These are phyloP conservation scores for Fistulifera solaris DNA, from an alignment of 108 stramenopile genomes.

Conservation along the genomic window DNA sequence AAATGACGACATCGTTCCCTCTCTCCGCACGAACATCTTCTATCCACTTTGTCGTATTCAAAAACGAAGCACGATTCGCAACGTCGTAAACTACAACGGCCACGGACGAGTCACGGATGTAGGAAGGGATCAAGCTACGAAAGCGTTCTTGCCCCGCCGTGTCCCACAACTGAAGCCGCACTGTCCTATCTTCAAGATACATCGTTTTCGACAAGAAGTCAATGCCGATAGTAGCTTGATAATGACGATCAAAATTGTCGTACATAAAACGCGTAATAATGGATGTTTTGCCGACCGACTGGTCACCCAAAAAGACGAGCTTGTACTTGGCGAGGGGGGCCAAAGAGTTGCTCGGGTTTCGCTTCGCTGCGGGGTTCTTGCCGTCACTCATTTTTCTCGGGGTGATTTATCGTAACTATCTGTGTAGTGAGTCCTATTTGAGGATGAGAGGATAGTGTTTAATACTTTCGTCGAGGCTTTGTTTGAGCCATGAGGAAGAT, in stretches of 20 bases:
- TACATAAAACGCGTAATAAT: slow-evolving; percentile 99
- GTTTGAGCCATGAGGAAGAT: too few species aligned
- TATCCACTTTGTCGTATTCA: slow-evolving; percentile 98
- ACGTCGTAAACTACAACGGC: slow-evolving; percentile 99
- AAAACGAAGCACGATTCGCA: slow-evolving; percentile 91
- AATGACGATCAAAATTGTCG: slow-evolving; percentile 94
- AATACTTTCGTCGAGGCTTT: too few species aligned
- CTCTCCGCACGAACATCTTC: slow-evolving; percentile 96
- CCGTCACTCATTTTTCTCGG: neutral
- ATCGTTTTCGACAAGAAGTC: slow-evolving; percentile 99
- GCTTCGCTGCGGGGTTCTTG: slow-evolving; percentile 10
- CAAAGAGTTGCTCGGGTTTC: slow-evolving; percentile 30
- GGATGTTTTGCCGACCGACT: slow-evolving; percentile 99
- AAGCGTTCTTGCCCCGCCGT: slow-evolving; percentile 98
- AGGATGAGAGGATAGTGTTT: too few species aligned
- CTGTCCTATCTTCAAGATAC: slow-evolving; percentile 98
- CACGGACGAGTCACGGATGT: slow-evolving; percentile 97
- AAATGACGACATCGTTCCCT: slow-evolving; percentile 97
- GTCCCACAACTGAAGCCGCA: slow-evolving; percentile 98
- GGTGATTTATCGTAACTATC: too few species aligned
- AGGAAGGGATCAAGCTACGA: slow-evolving; percentile 92
- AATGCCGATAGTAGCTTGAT: slow-evolving; percentile 98
- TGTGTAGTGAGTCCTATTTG: too few species aligned
- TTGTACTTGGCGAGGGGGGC: slow-evolving; percentile 97
- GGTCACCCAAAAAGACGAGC: slow-evolving; percentile 98